Conservation (phyloP, 345 rosid species). For the Salix brachista region DNA sequence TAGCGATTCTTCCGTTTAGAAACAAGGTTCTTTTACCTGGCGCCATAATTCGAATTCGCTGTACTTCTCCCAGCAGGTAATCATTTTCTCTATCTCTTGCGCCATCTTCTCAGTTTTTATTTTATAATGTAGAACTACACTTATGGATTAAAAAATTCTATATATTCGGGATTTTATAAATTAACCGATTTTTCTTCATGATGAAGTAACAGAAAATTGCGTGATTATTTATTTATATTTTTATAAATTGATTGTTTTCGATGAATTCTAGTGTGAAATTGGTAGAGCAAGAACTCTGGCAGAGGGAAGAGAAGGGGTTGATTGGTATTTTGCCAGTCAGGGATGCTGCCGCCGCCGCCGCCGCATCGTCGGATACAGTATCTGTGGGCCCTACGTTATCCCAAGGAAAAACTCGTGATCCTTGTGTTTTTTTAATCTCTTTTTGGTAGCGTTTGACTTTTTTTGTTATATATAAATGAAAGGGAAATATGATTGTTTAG, state of each 20-base stretch:
- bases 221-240: neutral
- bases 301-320: constrained; percentile 91
- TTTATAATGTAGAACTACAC: neutral
- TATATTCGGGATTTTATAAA: neutral
- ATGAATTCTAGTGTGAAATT: constrained; percentile 60
- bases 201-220: neutral
- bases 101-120: neutral
- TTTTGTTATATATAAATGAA: neutral
- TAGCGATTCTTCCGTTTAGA: constrained; percentile 92
- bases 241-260: neutral
- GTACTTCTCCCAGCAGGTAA: constrained; percentile 90
- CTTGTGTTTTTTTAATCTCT: too few species aligned
- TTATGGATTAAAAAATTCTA: neutral
- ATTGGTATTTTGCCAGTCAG: constrained; percentile 93
- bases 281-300: constrained; percentile 99
- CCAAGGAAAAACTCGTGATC: constrained; percentile 38
- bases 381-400: constrained; percentile 38
- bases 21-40: constrained; percentile 98
- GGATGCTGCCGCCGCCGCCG: constrained; percentile 57
- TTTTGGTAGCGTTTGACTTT: neutral
- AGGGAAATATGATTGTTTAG: constrained; percentile 22
- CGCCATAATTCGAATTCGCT: constrained; percentile 97
- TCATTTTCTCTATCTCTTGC: neutral
- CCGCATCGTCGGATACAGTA: constrained; percentile 47
- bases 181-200: neutral